Base-by-base conservation (phyloP, 1,284 basidiomycete genomes). In the Rhodotorula sp. region DNA sequence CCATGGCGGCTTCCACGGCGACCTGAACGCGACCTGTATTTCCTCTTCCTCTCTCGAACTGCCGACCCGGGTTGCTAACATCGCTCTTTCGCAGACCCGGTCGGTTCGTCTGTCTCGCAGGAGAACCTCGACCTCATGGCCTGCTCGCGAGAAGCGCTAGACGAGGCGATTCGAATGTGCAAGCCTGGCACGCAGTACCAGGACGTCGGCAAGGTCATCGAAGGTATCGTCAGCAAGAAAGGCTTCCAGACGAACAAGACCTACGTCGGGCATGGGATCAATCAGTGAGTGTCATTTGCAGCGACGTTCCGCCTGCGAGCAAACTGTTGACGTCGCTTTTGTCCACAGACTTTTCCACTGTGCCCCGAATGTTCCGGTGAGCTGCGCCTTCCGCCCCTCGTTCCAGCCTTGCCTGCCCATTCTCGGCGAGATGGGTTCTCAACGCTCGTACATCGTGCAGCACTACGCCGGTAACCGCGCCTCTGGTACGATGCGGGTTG, bases 181-280 rank as follows among this genome's bases (percentile, higher is more conserved):
- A 75, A 75, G 61, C 78, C 78, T 13, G 78, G 78, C 0, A 64
- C 59, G 20, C 60, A 70, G 48, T 77, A 64, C 69, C 62, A 72
- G 30, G 91, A 94, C 30, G n/a, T 78, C 32, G 78, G 83, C 7
- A 82, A 81, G 74, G 80, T 81, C 70, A 84, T 84, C 76, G 93
- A 96, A 79, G 90, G 90, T 27, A 84, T 94, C 68, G 89, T 90
- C 66, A 87, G 88, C 73, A 84, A 87, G 30, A 87, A 88, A 69
- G 89, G 89, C 19, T 95, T 91, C 81, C 86, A 89, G 27, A 89
- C 90, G 57, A 92, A 96, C 47, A 70, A 64, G 66, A 71, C 65
- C 22, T 97, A 94, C 80, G 92, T 90, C 11, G 94, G 92, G 8
- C 94, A 97, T 79, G 94, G 94, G 46, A 86, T 95, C 79, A 89